Evolutionary conservation across 371 early-diverging fungal genomes (phyloP).

Genomic region (Chytridiales sp.): DNA sequence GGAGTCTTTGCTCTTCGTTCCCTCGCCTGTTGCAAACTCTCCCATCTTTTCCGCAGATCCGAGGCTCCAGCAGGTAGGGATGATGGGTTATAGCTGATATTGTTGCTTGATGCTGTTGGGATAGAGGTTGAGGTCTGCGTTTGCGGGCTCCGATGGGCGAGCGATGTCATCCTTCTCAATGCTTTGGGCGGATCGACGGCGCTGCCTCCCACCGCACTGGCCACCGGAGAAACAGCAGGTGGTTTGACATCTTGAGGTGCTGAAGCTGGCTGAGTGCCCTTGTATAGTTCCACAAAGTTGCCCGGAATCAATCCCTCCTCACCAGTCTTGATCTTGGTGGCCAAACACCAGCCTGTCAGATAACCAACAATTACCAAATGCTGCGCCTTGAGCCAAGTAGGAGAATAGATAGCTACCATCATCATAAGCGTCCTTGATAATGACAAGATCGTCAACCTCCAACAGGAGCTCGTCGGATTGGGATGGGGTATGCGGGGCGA

Average conservation of each 20-base stretch:
- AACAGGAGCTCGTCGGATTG: constrained; percentile 28
- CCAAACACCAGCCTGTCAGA: constrained; percentile 15
- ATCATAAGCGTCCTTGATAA: constrained; percentile 25
- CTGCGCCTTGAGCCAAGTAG: background rate
- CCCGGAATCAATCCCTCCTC: constrained; percentile 11
- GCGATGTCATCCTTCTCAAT: too few species aligned
- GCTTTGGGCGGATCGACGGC: too few species aligned
- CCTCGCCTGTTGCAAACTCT: background rate
- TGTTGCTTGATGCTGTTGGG: background rate
- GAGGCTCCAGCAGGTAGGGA: too few species aligned
- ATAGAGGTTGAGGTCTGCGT: background rate
- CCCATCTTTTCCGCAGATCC: background rate
- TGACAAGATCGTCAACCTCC: constrained; percentile 23
- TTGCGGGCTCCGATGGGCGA: background rate
- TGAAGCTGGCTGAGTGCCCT: too few species aligned
- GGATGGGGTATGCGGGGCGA: too few species aligned
- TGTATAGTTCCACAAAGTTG: too few species aligned
- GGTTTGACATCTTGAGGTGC: too few species aligned
- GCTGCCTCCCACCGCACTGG: too few species aligned
- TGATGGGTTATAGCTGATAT: background rate
- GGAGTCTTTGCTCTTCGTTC: constrained; percentile 23
- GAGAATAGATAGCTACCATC: constrained; percentile 19
- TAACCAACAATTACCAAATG: background rate
- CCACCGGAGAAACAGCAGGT: too few species aligned
- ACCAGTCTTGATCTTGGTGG: constrained; percentile 11